These are phyloP conservation scores for Arthrobotrys pseudoclavata DNA, from an alignment of 2,329 filamentous ascomycete species.

Conservation along the genomic window DNA sequence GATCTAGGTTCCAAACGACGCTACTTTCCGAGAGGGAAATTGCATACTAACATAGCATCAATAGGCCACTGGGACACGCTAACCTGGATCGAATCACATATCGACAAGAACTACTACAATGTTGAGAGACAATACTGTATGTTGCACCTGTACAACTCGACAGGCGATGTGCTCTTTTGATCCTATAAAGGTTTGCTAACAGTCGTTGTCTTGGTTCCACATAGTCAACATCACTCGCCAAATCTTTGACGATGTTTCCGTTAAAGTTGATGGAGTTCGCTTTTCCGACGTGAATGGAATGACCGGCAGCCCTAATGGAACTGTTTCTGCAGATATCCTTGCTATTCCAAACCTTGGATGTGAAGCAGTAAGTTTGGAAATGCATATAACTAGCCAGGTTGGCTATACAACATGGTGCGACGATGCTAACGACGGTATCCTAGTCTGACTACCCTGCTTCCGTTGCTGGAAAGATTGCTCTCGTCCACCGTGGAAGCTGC, in stretches of 20 bases:
- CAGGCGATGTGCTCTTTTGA: slow-evolving; percentile 1
- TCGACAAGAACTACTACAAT: slow-evolving; percentile 48
- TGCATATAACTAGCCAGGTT: background rate
- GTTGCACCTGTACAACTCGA: slow-evolving; percentile 54
- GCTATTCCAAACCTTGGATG: slow-evolving; percentile 72
- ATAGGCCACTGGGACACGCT: slow-evolving; percentile 62
- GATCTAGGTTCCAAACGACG: slow-evolving; percentile 64
- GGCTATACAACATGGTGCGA: background rate
- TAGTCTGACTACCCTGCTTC: slow-evolving; percentile 70
- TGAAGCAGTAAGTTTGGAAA: slow-evolving; percentile 64
- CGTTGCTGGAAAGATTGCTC: slow-evolving; percentile 72
- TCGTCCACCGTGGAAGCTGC: slow-evolving; percentile 74
- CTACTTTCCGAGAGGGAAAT: background rate
- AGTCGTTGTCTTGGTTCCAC: slow-evolving; percentile 8
- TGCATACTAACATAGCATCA: slow-evolving; percentile 34
- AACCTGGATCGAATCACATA: slow-evolving; percentile 60
- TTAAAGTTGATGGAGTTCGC: slow-evolving; percentile 27
- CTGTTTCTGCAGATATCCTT: slow-evolving; percentile 68
- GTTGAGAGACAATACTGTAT: slow-evolving; percentile 58
- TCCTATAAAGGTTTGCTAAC: slow-evolving; percentile 4
- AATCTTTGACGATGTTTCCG: slow-evolving; percentile 38
- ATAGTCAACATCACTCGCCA: slow-evolving; percentile 52
- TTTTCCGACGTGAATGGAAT: slow-evolving; percentile 62
- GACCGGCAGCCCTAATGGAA: slow-evolving; percentile 70
- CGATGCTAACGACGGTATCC: slow-evolving; percentile 6